phyloP scores from a whole-genome alignment of 257 asterid species.

The Thymus quinquecostatus region DNA sequence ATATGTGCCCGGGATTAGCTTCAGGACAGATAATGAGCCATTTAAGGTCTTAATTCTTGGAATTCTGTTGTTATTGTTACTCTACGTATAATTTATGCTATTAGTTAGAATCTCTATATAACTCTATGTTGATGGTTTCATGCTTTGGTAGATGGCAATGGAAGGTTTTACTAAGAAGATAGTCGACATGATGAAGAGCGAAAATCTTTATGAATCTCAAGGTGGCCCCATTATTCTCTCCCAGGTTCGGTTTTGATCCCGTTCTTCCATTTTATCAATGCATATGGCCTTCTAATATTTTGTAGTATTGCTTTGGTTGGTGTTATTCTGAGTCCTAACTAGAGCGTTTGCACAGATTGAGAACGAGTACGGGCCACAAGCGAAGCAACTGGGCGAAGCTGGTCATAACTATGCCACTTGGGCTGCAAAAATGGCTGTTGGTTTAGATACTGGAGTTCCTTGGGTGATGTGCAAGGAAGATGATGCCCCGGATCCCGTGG shows the following conservation, averaged over 20 bases:
- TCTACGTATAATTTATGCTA: neutral
- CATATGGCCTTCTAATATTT: neutral
- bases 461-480: constrained; percentile 90
- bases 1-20: constrained; percentile 89
- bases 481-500: constrained; percentile 96
- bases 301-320: neutral
- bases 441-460: constrained; percentile 66
- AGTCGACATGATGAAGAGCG: constrained; percentile 75
- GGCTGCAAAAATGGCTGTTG: constrained; percentile 83
- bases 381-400: constrained; percentile 51
- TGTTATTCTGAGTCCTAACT: constrained; percentile 24
- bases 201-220: constrained; percentile 71
- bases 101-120: neutral
- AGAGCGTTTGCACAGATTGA: constrained; percentile 51
- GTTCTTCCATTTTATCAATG: neutral
- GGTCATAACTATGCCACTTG: constrained; percentile 57
- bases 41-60: constrained; percentile 62
- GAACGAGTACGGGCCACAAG: constrained; percentile 73
- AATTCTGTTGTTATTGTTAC: neutral
- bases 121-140: constrained; percentile 22
- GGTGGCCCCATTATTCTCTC: constrained; percentile 97
- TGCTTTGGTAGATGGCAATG: constrained; percentile 73
- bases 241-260: constrained; percentile 52
- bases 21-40: constrained; percentile 92
- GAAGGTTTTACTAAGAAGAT: constrained; percentile 77